These are phyloP conservation scores for Papilionanthe hybrid DNA, from an alignment of 116 monocot species.

Conservation along the genomic window DNA sequence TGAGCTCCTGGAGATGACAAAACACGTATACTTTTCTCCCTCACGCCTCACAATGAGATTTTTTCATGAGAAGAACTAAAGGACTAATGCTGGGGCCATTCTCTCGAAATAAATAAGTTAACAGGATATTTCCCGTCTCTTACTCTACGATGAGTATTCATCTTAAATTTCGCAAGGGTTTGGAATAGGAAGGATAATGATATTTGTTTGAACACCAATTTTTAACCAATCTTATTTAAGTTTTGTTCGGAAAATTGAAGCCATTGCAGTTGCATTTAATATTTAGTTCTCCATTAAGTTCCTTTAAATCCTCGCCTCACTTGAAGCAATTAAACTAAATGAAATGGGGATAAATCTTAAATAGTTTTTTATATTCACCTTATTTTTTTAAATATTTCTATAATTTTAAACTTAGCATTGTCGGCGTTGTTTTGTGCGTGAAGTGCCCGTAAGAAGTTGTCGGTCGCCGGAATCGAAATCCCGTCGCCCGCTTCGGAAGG, in stretches of 20 bases:
- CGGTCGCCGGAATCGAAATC: too few relatives aligned
- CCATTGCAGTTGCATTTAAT: too few relatives aligned
- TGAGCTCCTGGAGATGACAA: background rate
- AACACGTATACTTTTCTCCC: background rate
- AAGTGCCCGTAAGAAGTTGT: too few relatives aligned
- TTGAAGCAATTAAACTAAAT: background rate
- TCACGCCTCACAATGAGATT: background rate
- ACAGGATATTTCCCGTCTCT: background rate
- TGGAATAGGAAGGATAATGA: background rate
- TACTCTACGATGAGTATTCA: background rate
- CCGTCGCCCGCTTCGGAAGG: too few relatives aligned
- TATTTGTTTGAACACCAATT: background rate
- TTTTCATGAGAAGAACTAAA: background rate
- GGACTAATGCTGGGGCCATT: too few relatives aligned
- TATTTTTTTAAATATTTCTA: background rate
- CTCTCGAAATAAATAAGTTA: background rate
- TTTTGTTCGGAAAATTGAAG: too few relatives aligned
- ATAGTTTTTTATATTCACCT: background rate
- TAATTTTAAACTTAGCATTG: background rate
- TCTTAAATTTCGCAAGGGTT: background rate
- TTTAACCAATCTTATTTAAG: background rate
- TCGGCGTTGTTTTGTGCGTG: too few relatives aligned
- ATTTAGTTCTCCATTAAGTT: too few relatives aligned
- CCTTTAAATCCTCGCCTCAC: too few relatives aligned
- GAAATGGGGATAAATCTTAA: background rate